Conservation (phyloP, 2,329 filamentous ascomycete genomes). For the Xylogone sp. region DNA sequence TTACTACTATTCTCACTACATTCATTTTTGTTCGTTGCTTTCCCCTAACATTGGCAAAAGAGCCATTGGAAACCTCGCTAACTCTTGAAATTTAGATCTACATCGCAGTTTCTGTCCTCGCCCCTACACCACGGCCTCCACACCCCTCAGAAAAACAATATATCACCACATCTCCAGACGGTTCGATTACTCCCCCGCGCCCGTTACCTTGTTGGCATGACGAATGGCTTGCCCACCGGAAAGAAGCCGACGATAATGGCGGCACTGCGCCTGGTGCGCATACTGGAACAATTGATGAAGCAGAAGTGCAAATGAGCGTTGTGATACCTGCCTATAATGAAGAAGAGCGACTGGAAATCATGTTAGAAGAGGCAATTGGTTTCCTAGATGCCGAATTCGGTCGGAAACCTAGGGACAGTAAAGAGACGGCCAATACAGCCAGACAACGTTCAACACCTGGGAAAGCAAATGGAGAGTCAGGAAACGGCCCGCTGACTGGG, state of each 20-base stretch:
- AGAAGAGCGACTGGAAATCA: conserved; percentile 74
- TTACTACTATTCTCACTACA: conserved; percentile 9
- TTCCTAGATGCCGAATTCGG: conserved; percentile 80
- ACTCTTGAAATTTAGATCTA: conserved; percentile 51
- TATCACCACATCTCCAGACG: conserved; percentile 67
- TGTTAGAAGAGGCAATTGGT: conserved; percentile 85
- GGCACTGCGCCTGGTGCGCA: conserved; percentile 29
- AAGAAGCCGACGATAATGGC: conserved; percentile 39
- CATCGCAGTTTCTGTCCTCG: conserved; percentile 66
- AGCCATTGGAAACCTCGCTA: neutral
- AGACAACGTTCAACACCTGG: neutral
- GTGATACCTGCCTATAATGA: conserved; percentile 97
- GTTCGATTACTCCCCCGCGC: conserved; percentile 48
- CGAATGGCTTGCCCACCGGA: conserved; percentile 61
- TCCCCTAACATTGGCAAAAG: neutral
- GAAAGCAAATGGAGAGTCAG: conserved; percentile 18
- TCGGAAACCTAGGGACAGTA: conserved; percentile 28
- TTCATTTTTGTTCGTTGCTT: conserved; percentile 13
- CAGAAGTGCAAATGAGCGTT: conserved; percentile 83
- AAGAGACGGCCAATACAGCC: conserved; percentile 22
- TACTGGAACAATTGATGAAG: conserved; percentile 61
- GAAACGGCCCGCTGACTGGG: conserved; percentile 32
- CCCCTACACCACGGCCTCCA: conserved; percentile 73
- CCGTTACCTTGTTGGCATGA: conserved; percentile 86
- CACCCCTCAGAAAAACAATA: conserved; percentile 81